Evolutionary conservation across 2,329 filamentous ascomycete genomes (phyloP).

Genomic region (Fusarium pilosicola): DNA sequence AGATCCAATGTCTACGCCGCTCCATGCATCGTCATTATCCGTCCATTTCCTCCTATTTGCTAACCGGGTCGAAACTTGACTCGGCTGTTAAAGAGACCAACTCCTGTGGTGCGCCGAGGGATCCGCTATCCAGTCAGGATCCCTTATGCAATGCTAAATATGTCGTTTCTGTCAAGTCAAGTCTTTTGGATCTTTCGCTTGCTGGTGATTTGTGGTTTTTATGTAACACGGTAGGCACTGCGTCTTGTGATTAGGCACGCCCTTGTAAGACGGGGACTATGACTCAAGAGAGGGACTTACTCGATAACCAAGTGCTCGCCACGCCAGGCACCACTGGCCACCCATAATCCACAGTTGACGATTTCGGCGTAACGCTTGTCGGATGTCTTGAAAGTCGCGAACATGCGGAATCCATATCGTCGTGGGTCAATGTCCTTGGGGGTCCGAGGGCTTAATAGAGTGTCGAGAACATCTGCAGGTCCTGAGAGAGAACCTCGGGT

Average conservation of each 20-base stretch:
- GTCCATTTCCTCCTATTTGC: constrained; percentile 29
- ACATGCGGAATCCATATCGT: constrained; percentile 60
- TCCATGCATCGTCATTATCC: constrained; percentile 33
- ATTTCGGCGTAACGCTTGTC: constrained; percentile 60
- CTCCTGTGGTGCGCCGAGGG: constrained; percentile 34
- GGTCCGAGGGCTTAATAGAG: constrained; percentile 51
- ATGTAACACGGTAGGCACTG: constrained; percentile 51
- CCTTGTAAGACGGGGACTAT: neutral
- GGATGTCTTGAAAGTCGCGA: constrained; percentile 60
- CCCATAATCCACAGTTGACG: constrained; percentile 61
- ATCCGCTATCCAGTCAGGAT: constrained; percentile 36
- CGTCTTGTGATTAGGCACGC: constrained; percentile 17
- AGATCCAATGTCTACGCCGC: constrained; percentile 27
- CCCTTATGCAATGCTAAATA: constrained; percentile 40
- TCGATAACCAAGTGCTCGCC: constrained; percentile 58
- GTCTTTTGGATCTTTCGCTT: constrained; percentile 6
- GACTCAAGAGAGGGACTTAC: constrained; percentile 46
- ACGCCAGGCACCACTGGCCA: constrained; percentile 60
- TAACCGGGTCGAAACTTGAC: constrained; percentile 31
- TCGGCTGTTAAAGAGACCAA: constrained; percentile 22
- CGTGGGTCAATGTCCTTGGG: constrained; percentile 54
- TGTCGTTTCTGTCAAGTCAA: constrained; percentile 1
- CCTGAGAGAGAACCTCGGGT: constrained; percentile 60
- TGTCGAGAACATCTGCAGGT: constrained; percentile 55
- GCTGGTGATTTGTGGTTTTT: constrained; percentile 16